Evolutionary conservation across 73 alveolate species (phyloP).

Genomic region (Paramecium octaurelia): DNA sequence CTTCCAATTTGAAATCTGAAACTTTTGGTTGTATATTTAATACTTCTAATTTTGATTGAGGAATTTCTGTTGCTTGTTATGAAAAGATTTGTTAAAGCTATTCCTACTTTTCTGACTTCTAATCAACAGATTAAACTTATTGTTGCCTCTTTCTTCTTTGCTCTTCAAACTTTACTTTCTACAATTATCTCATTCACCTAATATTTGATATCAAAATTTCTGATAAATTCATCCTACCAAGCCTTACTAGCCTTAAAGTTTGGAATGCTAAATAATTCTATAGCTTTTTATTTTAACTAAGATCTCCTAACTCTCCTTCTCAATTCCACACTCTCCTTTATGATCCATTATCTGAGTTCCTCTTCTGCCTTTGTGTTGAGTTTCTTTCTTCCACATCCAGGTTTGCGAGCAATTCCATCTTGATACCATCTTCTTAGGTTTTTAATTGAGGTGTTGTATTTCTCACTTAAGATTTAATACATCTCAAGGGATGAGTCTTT

Average conservation of each 20-base stretch:
- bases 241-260: constrained; percentile 20
- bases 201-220: constrained; percentile 25
- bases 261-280: background rate
- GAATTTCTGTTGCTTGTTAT: background rate
- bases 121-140: background rate
- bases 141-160: background rate
- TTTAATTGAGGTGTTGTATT: background rate
- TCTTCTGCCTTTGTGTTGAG: background rate
- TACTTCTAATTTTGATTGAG: background rate
- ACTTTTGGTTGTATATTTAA: background rate
- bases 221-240: constrained; percentile 39
- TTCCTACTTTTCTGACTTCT: background rate
- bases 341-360: background rate
- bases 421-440: constrained; percentile 32
- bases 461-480: background rate
- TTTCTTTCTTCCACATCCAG: constrained; percentile 51
- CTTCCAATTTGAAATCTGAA: background rate
- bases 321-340: background rate
- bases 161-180: background rate
- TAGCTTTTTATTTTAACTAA: background rate
- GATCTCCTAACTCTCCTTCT: constrained; percentile 17
- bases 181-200: background rate
- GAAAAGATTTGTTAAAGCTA: background rate
- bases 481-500: background rate
- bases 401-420: constrained; percentile 5